phyloP scores from a whole-genome alignment of 2,329 filamentous ascomycete species.

The Geoglossum cookeanum region DNA sequence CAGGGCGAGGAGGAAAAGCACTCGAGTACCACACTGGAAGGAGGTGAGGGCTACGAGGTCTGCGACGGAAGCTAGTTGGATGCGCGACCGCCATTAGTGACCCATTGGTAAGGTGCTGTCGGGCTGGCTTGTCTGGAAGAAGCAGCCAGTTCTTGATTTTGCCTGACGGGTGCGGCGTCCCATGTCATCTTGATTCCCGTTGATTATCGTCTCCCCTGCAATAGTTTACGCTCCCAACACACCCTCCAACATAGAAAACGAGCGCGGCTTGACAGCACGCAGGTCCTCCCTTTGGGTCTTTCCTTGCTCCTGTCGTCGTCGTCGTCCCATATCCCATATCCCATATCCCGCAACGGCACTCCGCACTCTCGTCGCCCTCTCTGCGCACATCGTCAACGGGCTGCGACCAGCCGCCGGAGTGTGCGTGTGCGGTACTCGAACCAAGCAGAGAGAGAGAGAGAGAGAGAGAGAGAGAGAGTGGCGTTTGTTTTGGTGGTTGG shows the following conservation, averaged over 20 bases:
- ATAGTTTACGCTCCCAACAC: background rate
- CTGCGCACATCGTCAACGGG: background rate
- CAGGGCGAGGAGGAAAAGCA: too few species aligned
- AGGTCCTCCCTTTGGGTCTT: background rate
- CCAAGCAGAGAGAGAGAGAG: background rate
- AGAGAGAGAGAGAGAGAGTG: too few species aligned
- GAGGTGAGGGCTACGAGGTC: background rate
- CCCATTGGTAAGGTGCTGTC: background rate
- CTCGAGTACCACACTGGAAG: too few species aligned
- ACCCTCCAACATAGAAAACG: background rate
- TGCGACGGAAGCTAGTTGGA: too few species aligned
- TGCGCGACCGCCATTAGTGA: too few species aligned
- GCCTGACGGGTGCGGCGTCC: background rate
- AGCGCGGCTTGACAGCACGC: background rate
- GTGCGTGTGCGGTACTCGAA: too few species aligned
- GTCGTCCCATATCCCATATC: too few species aligned
- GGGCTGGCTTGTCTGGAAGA: background rate
- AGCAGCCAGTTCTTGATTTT: background rate
- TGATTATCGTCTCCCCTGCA: background rate
- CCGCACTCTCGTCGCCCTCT: background rate
- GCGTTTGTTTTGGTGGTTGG: background rate
- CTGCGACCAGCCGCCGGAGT: too few species aligned
- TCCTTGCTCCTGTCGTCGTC: too few species aligned
- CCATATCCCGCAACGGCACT: background rate
- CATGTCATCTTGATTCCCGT: constrained; percentile 2